Base-by-base conservation (phyloP, 768 basidiomycete genomes). In the Megacollybia marginata region DNA sequence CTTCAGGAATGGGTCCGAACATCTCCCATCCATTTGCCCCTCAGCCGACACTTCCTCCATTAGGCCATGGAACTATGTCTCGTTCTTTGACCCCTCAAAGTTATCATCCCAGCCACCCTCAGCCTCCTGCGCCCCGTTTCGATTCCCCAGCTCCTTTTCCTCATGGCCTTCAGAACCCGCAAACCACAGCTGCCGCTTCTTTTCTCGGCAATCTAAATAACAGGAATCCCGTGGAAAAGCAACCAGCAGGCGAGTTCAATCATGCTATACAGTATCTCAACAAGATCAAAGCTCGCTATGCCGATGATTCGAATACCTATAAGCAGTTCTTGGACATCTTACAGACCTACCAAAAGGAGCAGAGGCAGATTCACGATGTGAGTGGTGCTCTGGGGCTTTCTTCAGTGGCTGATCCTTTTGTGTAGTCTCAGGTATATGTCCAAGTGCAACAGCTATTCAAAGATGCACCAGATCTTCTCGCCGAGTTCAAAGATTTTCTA, bases 181-280 rank as follows among this genome's bases (percentile, higher is more conserved):
- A 78, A 35, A 78, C 78, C 28, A 70, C 75, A 33, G 80, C 80
- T 2, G 83, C 82, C 0, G 85, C 83, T 2, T 76, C 83, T 15
- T 75, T 86, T 51, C 73, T 88, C 18, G 80, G 82, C 28, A 79
- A 76, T 45, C 70, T 85, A 54, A 76, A 65, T 51, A 70, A 71
- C 53, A 73, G 70, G 56, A 71, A 73, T 38, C 64, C 71, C 13
- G 67, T 72, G 35, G 80, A 81, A 55, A 68, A 70, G 54, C 78
- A 77, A 48, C 72, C 78, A 11, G 63, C 74, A 10, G 78, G 74
- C 52, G 85, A 97, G 61, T 96, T 92, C 70, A 85, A 88, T 64
- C 86, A 95, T 59, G 96, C 96, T 12, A 98, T 98, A 54, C 83
- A 92, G 59, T 99, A 94, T 65, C 83, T 99, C 59, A 97, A 96